Percentiles rank a stretch among this genome's conserved stretches.
These are phyloP conservation scores for Aurantiochytrium sp. DNA, from an alignment of 108 stramenopile genomes.

Conservation along the genomic window DNA sequence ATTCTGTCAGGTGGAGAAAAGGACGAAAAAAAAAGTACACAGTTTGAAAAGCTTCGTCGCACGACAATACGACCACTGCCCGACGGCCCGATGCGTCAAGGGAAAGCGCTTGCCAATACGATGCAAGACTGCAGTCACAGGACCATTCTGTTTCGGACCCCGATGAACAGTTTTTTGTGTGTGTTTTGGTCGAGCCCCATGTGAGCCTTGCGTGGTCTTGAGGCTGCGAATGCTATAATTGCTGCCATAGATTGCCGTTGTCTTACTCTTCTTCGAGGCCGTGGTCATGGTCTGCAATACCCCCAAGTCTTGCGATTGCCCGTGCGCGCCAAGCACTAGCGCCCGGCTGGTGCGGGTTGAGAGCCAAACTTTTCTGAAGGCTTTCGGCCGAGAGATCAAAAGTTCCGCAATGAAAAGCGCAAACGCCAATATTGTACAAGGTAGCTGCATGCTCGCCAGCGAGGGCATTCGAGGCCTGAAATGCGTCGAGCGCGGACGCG, in stretches of 20 bases:
- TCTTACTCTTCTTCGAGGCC: too few relatives aligned
- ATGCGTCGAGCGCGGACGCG: not conserved
- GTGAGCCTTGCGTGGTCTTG: too few relatives aligned
- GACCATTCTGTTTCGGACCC: too few relatives aligned
- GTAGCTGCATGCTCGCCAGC: not conserved
- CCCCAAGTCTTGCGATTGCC: not conserved
- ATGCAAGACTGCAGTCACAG: too few relatives aligned
- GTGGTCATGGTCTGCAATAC: not conserved
- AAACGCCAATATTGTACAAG: not conserved
- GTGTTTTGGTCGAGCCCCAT: too few relatives aligned
- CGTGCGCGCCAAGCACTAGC: not conserved
- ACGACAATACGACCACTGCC: too few relatives aligned
- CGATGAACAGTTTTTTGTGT: too few relatives aligned
- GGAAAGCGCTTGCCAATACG: too few relatives aligned
- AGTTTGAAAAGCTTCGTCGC: not conserved
- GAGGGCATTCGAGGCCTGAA: not conserved
- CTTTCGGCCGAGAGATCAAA: not conserved
- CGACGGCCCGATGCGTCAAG: too few relatives aligned
- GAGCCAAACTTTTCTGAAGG: not conserved
- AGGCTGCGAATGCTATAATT: too few relatives aligned
- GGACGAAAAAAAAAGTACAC: not conserved
- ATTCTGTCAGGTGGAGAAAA: not conserved
- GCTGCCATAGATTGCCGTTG: too few relatives aligned
- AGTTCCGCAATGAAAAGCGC: not conserved
- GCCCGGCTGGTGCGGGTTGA: not conserved